Base-by-base conservation (phyloP, 305 asterid species). In the Rubia tinctorum region DNA sequence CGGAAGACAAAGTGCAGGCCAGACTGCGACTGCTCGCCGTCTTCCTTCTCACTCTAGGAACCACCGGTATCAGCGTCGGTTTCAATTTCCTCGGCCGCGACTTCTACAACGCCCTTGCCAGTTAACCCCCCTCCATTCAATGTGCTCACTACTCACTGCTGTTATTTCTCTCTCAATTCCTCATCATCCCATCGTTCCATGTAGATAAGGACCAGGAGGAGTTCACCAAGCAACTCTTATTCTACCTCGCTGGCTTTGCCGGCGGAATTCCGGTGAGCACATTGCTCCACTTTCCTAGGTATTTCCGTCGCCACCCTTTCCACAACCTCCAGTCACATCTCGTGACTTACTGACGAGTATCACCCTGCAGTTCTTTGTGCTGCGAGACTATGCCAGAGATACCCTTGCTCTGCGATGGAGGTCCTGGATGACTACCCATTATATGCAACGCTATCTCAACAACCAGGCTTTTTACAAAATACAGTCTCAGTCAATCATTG, bases 241-340 rank as follows among this genome's bases (percentile, higher is more conserved):
- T 91, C 81, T 93, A 93, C 81, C 88, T 93, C 60, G 95, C 85
- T 79, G 88, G 78, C 73, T 90, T 92, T 83, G 98, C 96, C 70
- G 82, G 81, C 84, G 98, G 97, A 86, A 89, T 93, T 80, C 96
- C 98, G 96, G 96, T 89, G 93, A 91, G 98, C 89, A 74, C 88
- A 86, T 81, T 77, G 89, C 95, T 87, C 88, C 89, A 74, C 83
- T 84, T 80, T 83, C 77, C 84, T 89, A 87, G 88, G 93, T 88
- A 85, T 80, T 82, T 66, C 79, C 79, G 30, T 27, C 30, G 30
- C 30, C 30, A 27, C 30, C 2, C 79, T 82, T 66, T 78, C 79
- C 39, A 34, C 39, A 34, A 3, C 39, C 2, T 3, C 3, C 39
- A 3, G 4, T 34, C 39, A 34, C 5, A 0, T 10, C 47, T 43